Evolutionary conservation across 768 basidiomycete genomes (phyloP).

Genomic region (Boletus edulis): DNA sequence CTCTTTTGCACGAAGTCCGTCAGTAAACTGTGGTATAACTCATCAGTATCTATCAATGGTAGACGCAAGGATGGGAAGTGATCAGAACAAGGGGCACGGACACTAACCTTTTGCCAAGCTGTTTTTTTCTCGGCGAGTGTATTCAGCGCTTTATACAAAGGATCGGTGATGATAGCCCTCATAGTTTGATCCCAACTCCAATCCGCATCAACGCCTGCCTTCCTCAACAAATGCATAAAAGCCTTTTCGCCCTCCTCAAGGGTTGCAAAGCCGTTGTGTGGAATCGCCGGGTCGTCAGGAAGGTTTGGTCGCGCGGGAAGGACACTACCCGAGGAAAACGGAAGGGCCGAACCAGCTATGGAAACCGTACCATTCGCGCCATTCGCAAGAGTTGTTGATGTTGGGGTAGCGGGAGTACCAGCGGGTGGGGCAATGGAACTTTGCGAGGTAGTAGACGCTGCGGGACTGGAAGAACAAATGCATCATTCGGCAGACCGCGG

Average conservation of each 20-base stretch:
- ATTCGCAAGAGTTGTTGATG: conserved; percentile 45
- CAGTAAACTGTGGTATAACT: conserved; percentile 53
- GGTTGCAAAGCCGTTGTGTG: conserved; percentile 85
- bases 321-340: conserved; percentile 57
- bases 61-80: background rate
- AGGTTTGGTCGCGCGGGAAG: conserved; percentile 75
- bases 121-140: conserved; percentile 93
- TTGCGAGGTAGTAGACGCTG: conserved; percentile 44
- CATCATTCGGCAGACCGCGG: conserved; percentile 2
- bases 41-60: conserved; percentile 6
- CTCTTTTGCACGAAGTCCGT: conserved; percentile 73
- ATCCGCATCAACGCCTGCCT: conserved; percentile 84
- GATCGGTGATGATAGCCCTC: conserved; percentile 97
- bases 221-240: conserved; percentile 85
- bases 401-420: conserved; percentile 38
- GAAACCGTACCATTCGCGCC: conserved; percentile 43
- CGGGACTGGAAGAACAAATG: conserved; percentile 15
- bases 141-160: conserved; percentile 90
- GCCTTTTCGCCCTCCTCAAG: conserved; percentile 92
- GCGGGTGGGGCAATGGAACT: conserved; percentile 41
- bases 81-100: background rate
- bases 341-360: conserved; percentile 55
- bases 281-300: conserved; percentile 85
- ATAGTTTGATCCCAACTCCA: conserved; percentile 99
- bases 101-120: conserved; percentile 85